Evolutionary conservation across 31 red algal genomes (phyloP).

Genomic region (Bonnemaisonia californica): DNA sequence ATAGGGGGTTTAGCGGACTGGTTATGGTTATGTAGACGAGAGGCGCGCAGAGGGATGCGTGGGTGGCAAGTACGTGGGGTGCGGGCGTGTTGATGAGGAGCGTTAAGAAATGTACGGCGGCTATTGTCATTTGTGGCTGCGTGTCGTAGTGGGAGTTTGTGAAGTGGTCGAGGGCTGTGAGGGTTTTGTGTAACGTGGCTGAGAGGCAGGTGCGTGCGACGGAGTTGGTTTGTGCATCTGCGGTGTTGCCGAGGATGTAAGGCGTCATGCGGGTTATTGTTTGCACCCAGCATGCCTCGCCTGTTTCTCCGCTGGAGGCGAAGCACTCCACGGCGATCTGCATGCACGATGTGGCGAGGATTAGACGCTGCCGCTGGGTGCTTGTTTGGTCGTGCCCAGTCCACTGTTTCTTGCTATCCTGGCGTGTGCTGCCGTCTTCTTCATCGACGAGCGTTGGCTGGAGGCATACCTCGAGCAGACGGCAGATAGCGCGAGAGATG

Average conservation of each 20-base stretch:
- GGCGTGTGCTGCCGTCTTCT: neutral
- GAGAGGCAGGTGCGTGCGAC: constrained; percentile 19
- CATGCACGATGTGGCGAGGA: neutral
- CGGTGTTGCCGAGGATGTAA: constrained; percentile 17
- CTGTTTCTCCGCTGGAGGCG: neutral
- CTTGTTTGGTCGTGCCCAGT: neutral
- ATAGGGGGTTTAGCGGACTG: neutral
- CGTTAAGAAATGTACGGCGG: constrained; percentile 14
- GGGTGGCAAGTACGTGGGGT: neutral
- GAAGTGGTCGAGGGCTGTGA: constrained; percentile 20
- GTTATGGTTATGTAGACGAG: neutral
- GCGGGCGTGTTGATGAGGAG: neutral
- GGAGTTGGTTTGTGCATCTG: constrained; percentile 7
- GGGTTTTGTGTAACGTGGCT: neutral
- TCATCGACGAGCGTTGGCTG: constrained; percentile 42
- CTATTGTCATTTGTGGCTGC: constrained; percentile 30
- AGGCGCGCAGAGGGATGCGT: neutral
- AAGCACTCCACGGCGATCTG: constrained; percentile 35
- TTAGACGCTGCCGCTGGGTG: neutral
- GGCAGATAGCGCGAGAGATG: constrained; percentile 36
- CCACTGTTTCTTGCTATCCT: neutral
- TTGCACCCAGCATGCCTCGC: constrained; percentile 31
- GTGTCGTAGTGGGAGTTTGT: constrained; percentile 11
- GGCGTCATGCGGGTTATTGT: constrained; percentile 26
- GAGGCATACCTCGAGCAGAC: constrained; percentile 28